Evolutionary conservation across 306 rosid species (phyloP), one percentile per base, ranked within the genome.

Genomic region (Cercis canadensis): DNA sequence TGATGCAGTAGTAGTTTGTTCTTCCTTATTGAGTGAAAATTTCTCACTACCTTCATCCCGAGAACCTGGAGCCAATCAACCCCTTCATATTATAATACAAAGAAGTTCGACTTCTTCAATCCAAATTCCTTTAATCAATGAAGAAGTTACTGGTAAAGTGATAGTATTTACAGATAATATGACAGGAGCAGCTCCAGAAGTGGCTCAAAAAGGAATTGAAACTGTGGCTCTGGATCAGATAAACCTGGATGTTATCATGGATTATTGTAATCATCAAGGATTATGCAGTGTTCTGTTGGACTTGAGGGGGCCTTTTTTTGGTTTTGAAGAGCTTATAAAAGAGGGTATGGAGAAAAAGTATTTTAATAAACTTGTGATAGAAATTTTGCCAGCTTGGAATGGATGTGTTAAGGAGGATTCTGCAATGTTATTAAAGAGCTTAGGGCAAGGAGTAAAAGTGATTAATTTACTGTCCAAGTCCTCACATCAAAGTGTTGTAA

Each of bases 1-100:
- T 79, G 92, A 87, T 60, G 96, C 92, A 1, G 72, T 93, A 19
- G 16, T 90, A 69, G 65, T 87, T 52, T 84, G 94, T 70, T 84
- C 96, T 45, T 72, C 90, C 67, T 61, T 85, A 57, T 75, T 88
- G 21, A 12, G n/a, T 5, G 82, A 66, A 55, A 81, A 78, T 7
- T 51, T 54, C 14, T 55, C 81, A 8, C 6, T 84, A 47, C 88
- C 81, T 36, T 21, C 70, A 14, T 88, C 96, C 67, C 81, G 87
- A 70, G 97, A 90, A 83, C 76, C 80, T 65, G 94, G 97, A 78
- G 89, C 92, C 54, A 90, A 88, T 68, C 98, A 87, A 74, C 96
- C 98, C 6, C 45, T 81, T 44, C 54, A 49, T 67, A 81, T 90
- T 51, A 31, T 90, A 66, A 40, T 82, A 16, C 78, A 84, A 17